Conservation (phyloP, 179 eudicot genomes). For the Camellia oleifera region DNA sequence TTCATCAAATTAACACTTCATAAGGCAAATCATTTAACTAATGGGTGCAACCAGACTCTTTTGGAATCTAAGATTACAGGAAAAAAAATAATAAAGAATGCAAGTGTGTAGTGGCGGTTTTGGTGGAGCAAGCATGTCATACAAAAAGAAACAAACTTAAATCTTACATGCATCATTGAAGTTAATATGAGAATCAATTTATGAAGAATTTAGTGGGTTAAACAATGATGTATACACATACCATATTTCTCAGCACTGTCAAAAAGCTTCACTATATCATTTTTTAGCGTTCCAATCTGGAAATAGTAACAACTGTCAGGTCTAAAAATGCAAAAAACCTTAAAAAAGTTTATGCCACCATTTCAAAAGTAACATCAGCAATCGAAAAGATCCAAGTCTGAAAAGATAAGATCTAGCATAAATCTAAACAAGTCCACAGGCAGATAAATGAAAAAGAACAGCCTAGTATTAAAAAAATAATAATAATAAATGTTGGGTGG, state of each 20-base stretch:
- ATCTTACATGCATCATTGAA: background rate
- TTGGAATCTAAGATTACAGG: background rate
- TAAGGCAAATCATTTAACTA: background rate
- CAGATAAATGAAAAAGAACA: background rate
- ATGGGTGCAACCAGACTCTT: background rate
- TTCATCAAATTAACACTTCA: background rate
- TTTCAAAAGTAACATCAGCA: background rate
- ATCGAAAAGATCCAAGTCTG: background rate
- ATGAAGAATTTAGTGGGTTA: background rate
- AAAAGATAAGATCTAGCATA: background rate
- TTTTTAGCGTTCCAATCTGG: constrained; percentile 66
- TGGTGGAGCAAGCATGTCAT: background rate
- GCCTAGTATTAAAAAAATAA: background rate
- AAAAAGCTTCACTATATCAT: constrained; percentile 67
- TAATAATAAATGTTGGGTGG: background rate
- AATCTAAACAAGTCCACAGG: background rate
- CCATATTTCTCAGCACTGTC: constrained; percentile 70
- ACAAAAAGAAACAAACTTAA: background rate
- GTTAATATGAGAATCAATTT: background rate
- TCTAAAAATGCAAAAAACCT: constrained; percentile 1
- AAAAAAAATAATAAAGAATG: background rate
- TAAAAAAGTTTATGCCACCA: background rate
- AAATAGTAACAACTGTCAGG: constrained; percentile 13
- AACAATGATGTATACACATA: constrained; percentile 22
- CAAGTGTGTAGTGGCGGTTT: background rate